Conservation (phyloP, 495 filamentous ascomycete species). For the Lophium mytilinum region DNA sequence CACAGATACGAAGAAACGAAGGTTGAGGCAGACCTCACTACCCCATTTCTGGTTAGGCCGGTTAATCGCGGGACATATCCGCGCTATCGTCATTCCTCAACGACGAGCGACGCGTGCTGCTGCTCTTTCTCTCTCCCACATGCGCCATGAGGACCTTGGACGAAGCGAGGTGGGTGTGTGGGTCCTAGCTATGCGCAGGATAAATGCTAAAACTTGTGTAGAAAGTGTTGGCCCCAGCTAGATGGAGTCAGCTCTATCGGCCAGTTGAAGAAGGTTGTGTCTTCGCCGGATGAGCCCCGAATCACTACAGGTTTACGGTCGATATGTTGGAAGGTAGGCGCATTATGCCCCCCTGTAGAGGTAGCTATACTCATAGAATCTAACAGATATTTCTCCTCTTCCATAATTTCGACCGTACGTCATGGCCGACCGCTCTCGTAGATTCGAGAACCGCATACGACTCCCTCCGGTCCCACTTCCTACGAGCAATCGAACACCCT, state of each 20-base stretch:
- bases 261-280: slow-evolving; percentile 57
- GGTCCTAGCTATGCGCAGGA: too few relatives aligned
- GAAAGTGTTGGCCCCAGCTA: slow-evolving; percentile 30
- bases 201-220: not conserved
- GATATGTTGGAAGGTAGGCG: slow-evolving; percentile 82
- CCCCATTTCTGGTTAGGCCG: too few relatives aligned
- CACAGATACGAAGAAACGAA: too few relatives aligned
- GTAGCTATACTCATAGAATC: slow-evolving; percentile 1
- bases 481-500: slow-evolving; percentile 72
- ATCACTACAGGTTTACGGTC: slow-evolving; percentile 65
- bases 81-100: too few relatives aligned
- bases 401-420: slow-evolving; percentile 53
- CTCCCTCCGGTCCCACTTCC: slow-evolving; percentile 61
- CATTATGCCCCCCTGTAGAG: not conserved
- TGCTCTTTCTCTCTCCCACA: too few relatives aligned
- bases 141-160: not conserved
- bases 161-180: not conserved
- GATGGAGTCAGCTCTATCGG: slow-evolving; percentile 35
- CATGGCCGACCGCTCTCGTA: slow-evolving; percentile 60
- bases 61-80: too few relatives aligned
- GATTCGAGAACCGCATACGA: slow-evolving; percentile 67
- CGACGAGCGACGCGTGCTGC: too few relatives aligned
- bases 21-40: too few relatives aligned
- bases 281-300: slow-evolving; percentile 41
- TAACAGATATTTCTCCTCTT: slow-evolving; percentile 73